Evolutionary conservation across 2,329 filamentous ascomycete genomes (phyloP), one percentile per base, ranked within the genome.

Genomic region (Penicillium sp.): DNA sequence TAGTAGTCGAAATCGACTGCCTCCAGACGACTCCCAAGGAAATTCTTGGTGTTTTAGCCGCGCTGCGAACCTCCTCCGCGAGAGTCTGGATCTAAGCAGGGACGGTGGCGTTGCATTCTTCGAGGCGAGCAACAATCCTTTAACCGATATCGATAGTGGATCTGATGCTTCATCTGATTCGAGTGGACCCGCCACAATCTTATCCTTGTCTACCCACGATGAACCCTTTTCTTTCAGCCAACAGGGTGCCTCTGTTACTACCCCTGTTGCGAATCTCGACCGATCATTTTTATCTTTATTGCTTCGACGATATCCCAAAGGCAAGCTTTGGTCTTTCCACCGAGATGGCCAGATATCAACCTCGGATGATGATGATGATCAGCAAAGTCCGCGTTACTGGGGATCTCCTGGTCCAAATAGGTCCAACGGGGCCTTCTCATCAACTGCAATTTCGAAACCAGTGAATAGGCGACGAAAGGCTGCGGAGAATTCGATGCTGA

Each of bases 291-390:
- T 75, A 6, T 66, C 69, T 13, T 61, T 68, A 42, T 64, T 80
- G 13, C 64, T 80, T 10, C 72, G 70, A 25, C 75, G 77, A n/a
- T 81, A 81, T 57, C 75, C 77, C 5, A 74, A 76, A 51, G 80
- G 80, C 13, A 79, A 80, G 49, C 62, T 82, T 1, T 81, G 78
- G 78, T 78, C 77, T 1, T 79, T 81, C 55, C 77, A 80, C 47
- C 73, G 68, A 2, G 77, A 79, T 62, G 75, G 76, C 0, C 62
- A 71, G 31, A 58, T 80, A 1, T 77, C 76, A 4, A 77, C 76
- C 4, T 79, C 78, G 1, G 79, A 80, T 37, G 78, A 80, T 37
- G 78, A 80, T 46, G 78, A 80, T 45, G 78, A 80, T 37, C 77
- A 80, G 14, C 62, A 67, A 11, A 56, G 64, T 16, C 57, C 68